phyloP scores from a whole-genome alignment of 306 rosid species.

The Rosa persica region DNA sequence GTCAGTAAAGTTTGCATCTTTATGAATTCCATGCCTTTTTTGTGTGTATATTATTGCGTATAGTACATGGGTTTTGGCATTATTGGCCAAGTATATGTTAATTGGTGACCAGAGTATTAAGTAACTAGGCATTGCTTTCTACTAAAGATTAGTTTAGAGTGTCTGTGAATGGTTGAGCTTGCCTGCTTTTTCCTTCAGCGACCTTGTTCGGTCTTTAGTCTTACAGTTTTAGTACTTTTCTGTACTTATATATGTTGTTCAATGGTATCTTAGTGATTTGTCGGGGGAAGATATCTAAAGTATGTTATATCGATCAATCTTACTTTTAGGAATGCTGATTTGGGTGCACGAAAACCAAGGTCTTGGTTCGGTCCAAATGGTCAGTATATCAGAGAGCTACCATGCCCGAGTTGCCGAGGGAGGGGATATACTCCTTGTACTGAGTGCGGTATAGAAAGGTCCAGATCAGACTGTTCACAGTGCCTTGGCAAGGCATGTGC shows the following conservation, averaged over 20 bases:
- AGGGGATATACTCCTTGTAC: conserved; percentile 95
- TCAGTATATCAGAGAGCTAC: conserved; percentile 85
- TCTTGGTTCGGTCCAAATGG: conserved; percentile 96
- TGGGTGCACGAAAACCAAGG: conserved; percentile 50
- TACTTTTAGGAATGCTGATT: conserved; percentile 49
- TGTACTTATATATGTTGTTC: neutral
- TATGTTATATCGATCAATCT: neutral
- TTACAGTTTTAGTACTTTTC: neutral
- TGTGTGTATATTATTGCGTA: neutral
- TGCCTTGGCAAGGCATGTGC: conserved; percentile 76
- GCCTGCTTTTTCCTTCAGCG: neutral
- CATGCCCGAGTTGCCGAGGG: conserved; percentile 95
- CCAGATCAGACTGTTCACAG: conserved; percentile 73
- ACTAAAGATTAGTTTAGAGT: neutral
- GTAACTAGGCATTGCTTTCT: neutral
- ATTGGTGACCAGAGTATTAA: neutral
- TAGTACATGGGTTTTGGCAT: neutral
- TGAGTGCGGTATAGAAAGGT: conserved; percentile 88
- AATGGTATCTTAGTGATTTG: neutral
- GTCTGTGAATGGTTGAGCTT: neutral
- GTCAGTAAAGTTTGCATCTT: conserved; percentile 27
- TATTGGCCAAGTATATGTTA: neutral
- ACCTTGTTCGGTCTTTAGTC: no score
- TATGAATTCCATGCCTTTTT: neutral
- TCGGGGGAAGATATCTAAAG: neutral